Base-by-base conservation (phyloP, 2,329 filamentous ascomycete genomes). In the Ceratocystis albifundus region DNA sequence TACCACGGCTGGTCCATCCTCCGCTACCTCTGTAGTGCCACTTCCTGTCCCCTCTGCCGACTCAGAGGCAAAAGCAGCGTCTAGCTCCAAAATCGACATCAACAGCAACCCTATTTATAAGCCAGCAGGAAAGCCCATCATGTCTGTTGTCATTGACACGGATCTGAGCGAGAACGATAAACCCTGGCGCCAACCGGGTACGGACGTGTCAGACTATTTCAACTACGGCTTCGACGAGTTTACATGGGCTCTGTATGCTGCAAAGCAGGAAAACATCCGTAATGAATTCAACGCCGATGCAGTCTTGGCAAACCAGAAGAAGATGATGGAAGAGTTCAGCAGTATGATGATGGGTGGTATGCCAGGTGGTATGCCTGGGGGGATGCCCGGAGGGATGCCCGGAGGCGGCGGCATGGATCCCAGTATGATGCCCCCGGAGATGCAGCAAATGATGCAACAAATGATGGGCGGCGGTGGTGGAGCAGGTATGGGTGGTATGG, bases 141-240 rank as follows among this genome's bases (percentile, higher is more conserved):
- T 86, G 6, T 88, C 86, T 69, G 78, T 90, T 62, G 88, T 88
- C 73, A 88, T 91, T 70, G 88, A 92, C 72, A 36, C 68, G 82
- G 84, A 88, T 72, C 83, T 92, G 22, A 82, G 85, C 46, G 87
- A 89, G 6, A 90, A 91, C 72, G 89, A 92, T 69, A 97, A 96
- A 75, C 92, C 93, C 20, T 99, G 94, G 94, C 87, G 94, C 57
- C 87, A 92, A 70, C 94, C 94, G 0, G 94, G 94, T 61, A 92
- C 93, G 10, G 94, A 99, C 72, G 85, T 96, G 65, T 94, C 89
- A 68, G 94, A 99, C 75, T 97, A 96, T 77, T 97, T 97, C 83
- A 97, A 97, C 79, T 97, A 97, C 76, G 93, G 93, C 67, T 97
- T 97, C 73, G 93, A 97, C 77, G 93, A 97, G 76, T 97, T 96